Percentiles rank a stretch among this genome's conserved stretches.
Conservation (phyloP, 371 early-diverging fungal genomes). For the Paraphysoderma sedebokerense region DNA sequence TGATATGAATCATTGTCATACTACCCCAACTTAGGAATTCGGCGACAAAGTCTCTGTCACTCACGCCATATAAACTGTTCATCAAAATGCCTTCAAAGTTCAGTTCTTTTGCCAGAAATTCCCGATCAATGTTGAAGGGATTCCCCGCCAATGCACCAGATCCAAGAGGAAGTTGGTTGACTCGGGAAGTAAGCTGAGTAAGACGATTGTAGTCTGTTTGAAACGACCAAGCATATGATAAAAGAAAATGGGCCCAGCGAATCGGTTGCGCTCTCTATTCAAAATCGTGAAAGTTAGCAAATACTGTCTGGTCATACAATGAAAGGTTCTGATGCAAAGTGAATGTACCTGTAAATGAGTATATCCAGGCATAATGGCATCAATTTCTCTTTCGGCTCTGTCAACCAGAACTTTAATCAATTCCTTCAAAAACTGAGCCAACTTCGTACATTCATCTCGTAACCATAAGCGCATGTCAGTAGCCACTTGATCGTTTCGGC, state of each 20-base stretch:
- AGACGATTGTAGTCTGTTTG: conserved; percentile 73
- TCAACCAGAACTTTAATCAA: conserved; percentile 48
- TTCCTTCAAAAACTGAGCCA: no score
- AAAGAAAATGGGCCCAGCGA: conserved; percentile 82
- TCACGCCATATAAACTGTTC: conserved; percentile 78
- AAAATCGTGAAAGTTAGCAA: not conserved
- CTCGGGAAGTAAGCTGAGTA: conserved; percentile 52
- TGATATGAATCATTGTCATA: conserved; percentile 76
- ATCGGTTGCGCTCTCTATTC: conserved; percentile 94
- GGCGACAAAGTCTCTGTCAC: conserved; percentile 90
- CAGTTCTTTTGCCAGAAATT: conserved; percentile 64
- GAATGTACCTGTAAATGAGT: conserved; percentile 72
- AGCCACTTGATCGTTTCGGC: conserved; percentile 93
- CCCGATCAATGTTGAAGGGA: conserved; percentile 85
- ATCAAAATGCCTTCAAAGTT: conserved; percentile 60
- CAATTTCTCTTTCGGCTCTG: conserved; percentile 70
- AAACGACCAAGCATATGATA: conserved; percentile 77
- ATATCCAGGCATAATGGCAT: conserved; percentile 91
- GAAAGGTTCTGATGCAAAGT: not conserved
- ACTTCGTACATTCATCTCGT: conserved; percentile 35
- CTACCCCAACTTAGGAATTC: conserved; percentile 86
- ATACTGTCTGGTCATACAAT: not conserved
- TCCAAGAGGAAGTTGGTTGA: conserved; percentile 77
- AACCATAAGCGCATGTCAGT: conserved; percentile 94
- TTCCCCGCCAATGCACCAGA: conserved; percentile 94